Evolutionary conservation across 257 asterid species (phyloP), one percentile per base, ranked within the genome.

Genomic region (Solanum virginianum): DNA sequence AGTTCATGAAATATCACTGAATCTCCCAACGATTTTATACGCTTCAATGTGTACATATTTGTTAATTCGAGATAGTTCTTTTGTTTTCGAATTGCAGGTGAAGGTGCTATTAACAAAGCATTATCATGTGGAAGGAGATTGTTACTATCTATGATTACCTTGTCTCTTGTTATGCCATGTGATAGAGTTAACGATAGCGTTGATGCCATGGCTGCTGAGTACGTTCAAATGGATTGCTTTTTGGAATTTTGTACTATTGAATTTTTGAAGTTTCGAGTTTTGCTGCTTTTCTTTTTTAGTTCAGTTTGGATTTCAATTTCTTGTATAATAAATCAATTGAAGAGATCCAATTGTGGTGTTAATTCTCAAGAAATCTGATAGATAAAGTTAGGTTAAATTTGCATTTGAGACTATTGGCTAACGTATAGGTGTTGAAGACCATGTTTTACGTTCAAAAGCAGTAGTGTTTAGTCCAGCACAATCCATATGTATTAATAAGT

Each of bases 111-210:
- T 24, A 39, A 84, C 39, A 20, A 41, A 32, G 74, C 84, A 8
- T 70, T 74, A 85, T 45, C 80, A 39, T 66, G 87, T 83, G 89
- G 95, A 79, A 93, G 97, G 92, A 94, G 98, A 87, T 88, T 81
- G 83, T 87, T 94, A 49, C 45, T 94, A 81, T 91, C 82, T 85
- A 18, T 90, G 72, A 88, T 93, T 13, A 84, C 93, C 60, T 49
- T 94, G 85, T 87, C 97, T 87, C 86, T 94, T 84, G 85, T 95
- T 83, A 18, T 89, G 59, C 93, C 95, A 39, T 84, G 24, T 41
- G 84, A 91, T 79, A 87, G 11, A 53, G 69, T 80, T n/a, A 79
- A 80, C 68, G 80, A 89, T 82, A 87, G 8, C 56, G 32, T 70
- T 26, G 75, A 59, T 71, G 68, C 89, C 68, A 72, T 63, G 82